Percentiles rank a stretch among this genome's conserved stretches.
These are phyloP conservation scores for Climacium dendroides DNA, from an alignment of 225 moss, liverwort and hornwort species.

Conservation along the genomic window DNA sequence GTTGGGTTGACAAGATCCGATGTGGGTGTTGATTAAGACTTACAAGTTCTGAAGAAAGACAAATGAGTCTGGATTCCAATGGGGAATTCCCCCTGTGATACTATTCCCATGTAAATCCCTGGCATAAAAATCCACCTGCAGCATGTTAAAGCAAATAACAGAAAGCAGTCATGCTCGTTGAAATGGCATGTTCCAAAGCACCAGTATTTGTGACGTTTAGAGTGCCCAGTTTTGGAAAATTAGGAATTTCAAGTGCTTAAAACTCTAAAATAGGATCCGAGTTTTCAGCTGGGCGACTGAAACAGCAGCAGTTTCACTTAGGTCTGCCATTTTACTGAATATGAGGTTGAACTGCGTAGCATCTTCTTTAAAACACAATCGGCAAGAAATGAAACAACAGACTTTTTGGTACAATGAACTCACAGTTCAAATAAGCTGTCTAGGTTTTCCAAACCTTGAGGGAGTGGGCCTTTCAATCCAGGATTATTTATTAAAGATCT, in stretches of 20 bases:
- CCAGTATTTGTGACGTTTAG: too few relatives aligned
- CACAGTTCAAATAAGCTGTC: slow-evolving; percentile 2
- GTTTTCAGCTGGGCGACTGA: background rate
- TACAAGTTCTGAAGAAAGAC: slow-evolving; percentile 12
- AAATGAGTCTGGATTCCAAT: background rate
- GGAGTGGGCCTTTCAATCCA: background rate
- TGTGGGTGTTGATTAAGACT: background rate
- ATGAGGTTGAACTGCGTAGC: background rate
- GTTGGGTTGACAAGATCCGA: background rate
- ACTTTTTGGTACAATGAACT: background rate
- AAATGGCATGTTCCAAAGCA: background rate
- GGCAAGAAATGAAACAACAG: background rate
- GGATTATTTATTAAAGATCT: background rate
- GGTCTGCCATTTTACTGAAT: background rate
- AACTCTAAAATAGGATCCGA: too few relatives aligned
- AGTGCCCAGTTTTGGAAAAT: background rate
- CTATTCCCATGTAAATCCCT: slow-evolving; percentile 5
- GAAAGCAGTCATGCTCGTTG: background rate
- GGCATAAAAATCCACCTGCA: background rate
- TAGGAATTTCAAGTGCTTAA: background rate
- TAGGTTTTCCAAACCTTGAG: background rate
- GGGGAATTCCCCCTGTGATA: background rate
- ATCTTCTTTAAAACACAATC: background rate
- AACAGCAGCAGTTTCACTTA: background rate
- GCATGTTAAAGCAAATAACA: background rate